Base-by-base conservation (phyloP, 2,329 filamentous ascomycete genomes). In the Monascus ruber region DNA sequence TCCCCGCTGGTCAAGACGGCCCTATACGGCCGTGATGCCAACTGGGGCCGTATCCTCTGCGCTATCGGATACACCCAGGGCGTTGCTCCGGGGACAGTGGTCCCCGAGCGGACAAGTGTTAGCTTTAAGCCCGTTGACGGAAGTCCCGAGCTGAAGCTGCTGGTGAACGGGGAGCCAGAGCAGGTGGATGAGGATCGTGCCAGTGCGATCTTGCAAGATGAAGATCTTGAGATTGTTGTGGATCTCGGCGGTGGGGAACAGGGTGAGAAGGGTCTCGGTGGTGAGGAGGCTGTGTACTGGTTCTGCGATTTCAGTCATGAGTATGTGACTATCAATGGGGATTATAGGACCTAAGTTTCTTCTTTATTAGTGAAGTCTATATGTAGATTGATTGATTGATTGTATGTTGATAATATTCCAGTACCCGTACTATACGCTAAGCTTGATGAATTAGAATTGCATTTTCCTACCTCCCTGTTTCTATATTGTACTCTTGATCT, bases 1-100 rank as follows among this genome's bases (percentile, higher is more conserved):
- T 94, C 87, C 0, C 86, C 91, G 6, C 77, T 98, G 8, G 91
- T 98, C 52, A 98, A 98, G 72, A 98, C 91, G 0, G 91, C 91
- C 0, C 72, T 98, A 32, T 98, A 98, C 63, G 91, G 91, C 48
- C 86, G 87, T 60, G 91, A 98, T 59, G 91, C 91, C 11, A 98
- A 98, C 70, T 98, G 91, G 91, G 91, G 91, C 28, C 86, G 91
- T 39, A 94, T 98, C 46, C 74, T 96, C 26, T 96, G 91, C 61
- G 89, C 91, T 1, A 87, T 88, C 4, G 91, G 91, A 3, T 96
- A 96, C 59, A 70, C 75, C 0, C 72, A 73, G 42, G 62, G 62
- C 50, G 60, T 73, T 51, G 64, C 39, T 28, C 49, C 54, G 1
- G 62, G 60, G 0, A 63, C 63, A 6, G 66, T 81, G 17, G 60